Conservation (phyloP, 306 rosid species). For the Datisca glomerata region DNA sequence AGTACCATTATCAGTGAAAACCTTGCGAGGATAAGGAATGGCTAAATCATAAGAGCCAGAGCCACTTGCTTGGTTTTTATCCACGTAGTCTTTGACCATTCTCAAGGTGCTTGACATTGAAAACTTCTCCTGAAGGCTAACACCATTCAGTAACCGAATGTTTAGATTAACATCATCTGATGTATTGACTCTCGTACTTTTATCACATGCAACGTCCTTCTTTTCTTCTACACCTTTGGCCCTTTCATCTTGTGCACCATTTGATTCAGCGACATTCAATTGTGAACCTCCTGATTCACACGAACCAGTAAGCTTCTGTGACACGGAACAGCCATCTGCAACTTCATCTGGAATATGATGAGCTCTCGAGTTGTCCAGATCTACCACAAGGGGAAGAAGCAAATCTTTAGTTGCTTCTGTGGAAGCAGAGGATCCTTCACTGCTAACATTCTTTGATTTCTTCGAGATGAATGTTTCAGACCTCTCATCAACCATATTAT, state of each 20-base stretch:
- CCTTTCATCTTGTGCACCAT: constrained; percentile 9
- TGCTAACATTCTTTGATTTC: constrained; percentile 8
- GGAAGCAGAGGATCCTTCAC: constrained; percentile 12
- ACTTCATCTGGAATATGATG: constrained; percentile 3
- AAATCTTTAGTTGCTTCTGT: constrained; percentile 8
- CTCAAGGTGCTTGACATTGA: constrained; percentile 29
- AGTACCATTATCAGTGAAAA: constrained; percentile 34
- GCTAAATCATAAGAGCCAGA: constrained; percentile 43
- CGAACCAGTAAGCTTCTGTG: constrained; percentile 10
- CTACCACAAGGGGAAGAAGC: constrained; percentile 1
- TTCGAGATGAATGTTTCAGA: constrained; percentile 9
- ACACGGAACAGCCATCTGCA: constrained; percentile 4
- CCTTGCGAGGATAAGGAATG: constrained; percentile 50
- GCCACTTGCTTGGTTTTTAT: constrained; percentile 18
- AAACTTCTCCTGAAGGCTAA: constrained; percentile 34
- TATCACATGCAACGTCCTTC: constrained; percentile 9
- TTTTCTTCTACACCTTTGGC: constrained; percentile 13
- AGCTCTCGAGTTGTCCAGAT: constrained; percentile 6
- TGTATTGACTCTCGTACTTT: neutral
- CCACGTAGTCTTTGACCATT: constrained; percentile 32
- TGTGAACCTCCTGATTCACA: constrained; percentile 16
- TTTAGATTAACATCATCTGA: constrained; percentile 30
- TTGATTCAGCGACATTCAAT: constrained; percentile 12
- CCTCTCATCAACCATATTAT: constrained; percentile 8
- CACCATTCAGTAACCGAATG: constrained; percentile 34